phyloP scores from a whole-genome alignment of 1,139 yeast species.

The Lodderomyces theae region DNA sequence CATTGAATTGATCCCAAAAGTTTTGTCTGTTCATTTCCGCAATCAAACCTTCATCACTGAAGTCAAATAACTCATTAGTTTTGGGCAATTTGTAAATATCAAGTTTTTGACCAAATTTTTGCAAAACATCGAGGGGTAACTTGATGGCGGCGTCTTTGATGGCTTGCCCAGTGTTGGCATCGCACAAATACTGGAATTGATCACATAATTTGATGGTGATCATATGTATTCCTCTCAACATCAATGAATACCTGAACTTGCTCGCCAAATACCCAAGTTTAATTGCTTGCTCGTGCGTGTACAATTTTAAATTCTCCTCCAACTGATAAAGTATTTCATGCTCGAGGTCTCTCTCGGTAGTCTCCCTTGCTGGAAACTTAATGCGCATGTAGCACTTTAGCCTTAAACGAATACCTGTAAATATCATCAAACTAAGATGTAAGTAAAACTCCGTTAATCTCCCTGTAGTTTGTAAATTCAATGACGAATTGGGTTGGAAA shows the following conservation, averaged over 20 bases:
- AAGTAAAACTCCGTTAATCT: slow-evolving; percentile 15
- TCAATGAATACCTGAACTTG: slow-evolving; percentile 8
- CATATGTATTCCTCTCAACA: slow-evolving; percentile 8
- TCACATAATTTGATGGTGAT: slow-evolving; percentile 6
- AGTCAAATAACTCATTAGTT: background rate
- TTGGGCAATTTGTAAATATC: background rate
- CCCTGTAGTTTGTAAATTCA: slow-evolving; percentile 13
- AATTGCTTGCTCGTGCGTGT: slow-evolving; percentile 1
- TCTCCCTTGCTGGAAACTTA: background rate
- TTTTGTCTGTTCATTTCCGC: slow-evolving; percentile 3
- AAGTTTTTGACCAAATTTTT: slow-evolving; percentile 2
- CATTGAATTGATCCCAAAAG: slow-evolving; percentile 4
- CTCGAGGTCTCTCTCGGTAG: background rate
- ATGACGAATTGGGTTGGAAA: slow-evolving; percentile 10
- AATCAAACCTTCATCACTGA: slow-evolving; percentile 5
- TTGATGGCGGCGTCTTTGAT: background rate
- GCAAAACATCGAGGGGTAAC: slow-evolving; percentile 3
- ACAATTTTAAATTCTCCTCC: slow-evolving; percentile 2
- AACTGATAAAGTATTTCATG: slow-evolving; percentile 1
- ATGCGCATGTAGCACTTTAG: slow-evolving; percentile 6
- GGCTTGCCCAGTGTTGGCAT: background rate
- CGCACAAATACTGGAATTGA: background rate
- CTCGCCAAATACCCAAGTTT: slow-evolving; percentile 4
- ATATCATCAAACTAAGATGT: slow-evolving; percentile 11
- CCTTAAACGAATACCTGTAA: slow-evolving; percentile 9